A percentile compares a stretch with the other conserved stretches of the same genome.
These are phyloP conservation scores for Pleurostoma richardsiae DNA, from an alignment of 2,329 filamentous ascomycete genomes.

Conservation along the genomic window DNA sequence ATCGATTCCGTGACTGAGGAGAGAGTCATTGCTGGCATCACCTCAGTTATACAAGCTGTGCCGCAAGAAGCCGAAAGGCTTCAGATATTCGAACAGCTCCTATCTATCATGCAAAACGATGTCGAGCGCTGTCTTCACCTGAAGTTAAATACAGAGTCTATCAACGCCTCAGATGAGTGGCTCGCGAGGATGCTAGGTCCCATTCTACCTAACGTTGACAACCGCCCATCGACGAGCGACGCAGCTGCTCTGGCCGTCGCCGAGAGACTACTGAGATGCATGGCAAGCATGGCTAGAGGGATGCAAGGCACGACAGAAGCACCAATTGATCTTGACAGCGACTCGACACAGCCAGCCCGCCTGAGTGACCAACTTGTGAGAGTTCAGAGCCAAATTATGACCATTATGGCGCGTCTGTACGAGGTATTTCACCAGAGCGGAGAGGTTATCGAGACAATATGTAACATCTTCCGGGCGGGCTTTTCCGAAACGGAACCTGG, in stretches of 20 bases:
- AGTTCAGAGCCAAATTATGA: conserved; percentile 42
- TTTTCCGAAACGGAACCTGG: conserved; percentile 71
- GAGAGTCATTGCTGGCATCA: conserved; percentile 67
- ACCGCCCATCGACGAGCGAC: conserved; percentile 17
- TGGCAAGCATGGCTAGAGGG: conserved; percentile 66
- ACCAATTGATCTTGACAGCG: conserved; percentile 61
- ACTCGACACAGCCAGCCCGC: conserved; percentile 4
- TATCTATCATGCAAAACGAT: conserved; percentile 59
- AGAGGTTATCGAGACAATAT: conserved; percentile 68
- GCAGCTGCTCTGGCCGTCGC: conserved; percentile 45
- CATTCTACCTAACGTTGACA: conserved; percentile 4
- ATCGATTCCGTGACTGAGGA: conserved; percentile 68
- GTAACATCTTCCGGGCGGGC: conserved; percentile 65
- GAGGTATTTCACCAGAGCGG: conserved; percentile 50
- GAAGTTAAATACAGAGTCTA: conserved; percentile 19
- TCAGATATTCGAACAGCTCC: conserved; percentile 49
- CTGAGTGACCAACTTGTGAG: conserved; percentile 16
- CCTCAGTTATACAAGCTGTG: conserved; percentile 70
- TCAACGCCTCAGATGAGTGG: conserved; percentile 12
- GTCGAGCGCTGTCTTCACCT: conserved; percentile 38
- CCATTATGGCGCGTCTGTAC: conserved; percentile 41
- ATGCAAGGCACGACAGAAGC: conserved; percentile 64
- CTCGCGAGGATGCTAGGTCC: conserved; percentile 6
- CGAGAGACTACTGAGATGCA: conserved; percentile 57
- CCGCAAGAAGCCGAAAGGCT: conserved; percentile 50